A percentile compares a stretch with the other conserved stretches of the same genome.
phyloP scores from a whole-genome alignment of 305 asterid species.

The Nicotiana rustica region DNA sequence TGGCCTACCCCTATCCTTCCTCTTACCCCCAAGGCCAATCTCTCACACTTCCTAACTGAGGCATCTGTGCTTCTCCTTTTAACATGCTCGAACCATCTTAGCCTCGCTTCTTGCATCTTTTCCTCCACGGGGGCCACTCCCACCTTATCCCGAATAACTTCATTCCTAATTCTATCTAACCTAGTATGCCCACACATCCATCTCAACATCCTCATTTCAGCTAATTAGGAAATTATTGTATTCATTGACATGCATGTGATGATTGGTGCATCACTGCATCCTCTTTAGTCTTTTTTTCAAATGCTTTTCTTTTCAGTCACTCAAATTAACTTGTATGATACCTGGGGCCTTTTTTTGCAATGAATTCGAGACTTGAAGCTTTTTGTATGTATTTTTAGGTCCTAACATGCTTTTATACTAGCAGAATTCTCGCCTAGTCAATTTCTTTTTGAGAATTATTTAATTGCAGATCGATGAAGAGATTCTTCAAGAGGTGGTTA shows the following conservation, averaged over 20 bases:
- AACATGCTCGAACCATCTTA: too few relatives aligned
- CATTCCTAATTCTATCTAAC: too few relatives aligned
- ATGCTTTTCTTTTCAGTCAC: not conserved
- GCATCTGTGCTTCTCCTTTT: too few relatives aligned
- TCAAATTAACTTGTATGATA: constrained; percentile 23
- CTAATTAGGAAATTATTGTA: not conserved
- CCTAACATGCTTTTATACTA: constrained; percentile 15
- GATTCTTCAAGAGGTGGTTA: constrained; percentile 84
- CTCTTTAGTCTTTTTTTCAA: constrained; percentile 2
- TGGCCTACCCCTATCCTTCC: too few relatives aligned
- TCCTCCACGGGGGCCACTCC: too few relatives aligned
- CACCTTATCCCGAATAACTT: too few relatives aligned
- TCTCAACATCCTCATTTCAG: too few relatives aligned
- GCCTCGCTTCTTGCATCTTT: too few relatives aligned
- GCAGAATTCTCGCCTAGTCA: constrained; percentile 20
- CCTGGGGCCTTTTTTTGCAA: not conserved
- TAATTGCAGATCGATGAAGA: constrained; percentile 90
- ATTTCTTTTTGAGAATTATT: constrained; percentile 31
- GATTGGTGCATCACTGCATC: constrained; percentile 16
- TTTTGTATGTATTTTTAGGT: constrained; percentile 9
- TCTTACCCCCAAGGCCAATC: too few relatives aligned
- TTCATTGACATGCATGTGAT: constrained; percentile 25
- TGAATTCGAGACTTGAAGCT: not conserved
- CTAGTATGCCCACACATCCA: too few relatives aligned
- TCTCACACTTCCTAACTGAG: too few relatives aligned